Conservation (phyloP, 208 protist genomes). For the Phytomonas francai region DNA sequence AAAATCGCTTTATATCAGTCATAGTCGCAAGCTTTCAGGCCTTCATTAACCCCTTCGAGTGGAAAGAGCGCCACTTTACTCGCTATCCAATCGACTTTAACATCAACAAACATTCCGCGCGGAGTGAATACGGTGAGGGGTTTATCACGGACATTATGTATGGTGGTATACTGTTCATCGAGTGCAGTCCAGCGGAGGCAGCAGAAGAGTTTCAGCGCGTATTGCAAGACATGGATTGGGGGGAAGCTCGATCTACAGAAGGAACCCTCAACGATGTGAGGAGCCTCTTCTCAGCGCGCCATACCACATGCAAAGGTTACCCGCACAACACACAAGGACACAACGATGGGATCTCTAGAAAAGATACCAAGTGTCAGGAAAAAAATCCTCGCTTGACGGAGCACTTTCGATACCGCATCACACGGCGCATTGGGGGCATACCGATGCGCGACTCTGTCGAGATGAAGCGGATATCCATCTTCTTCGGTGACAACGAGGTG, state of each 20-base stretch:
- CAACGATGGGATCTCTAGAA: not conserved
- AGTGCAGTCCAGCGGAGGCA: constrained; percentile 36
- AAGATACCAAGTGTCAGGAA: not conserved
- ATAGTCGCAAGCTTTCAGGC: constrained; percentile 33
- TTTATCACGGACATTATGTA: constrained; percentile 86
- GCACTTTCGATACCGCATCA: constrained; percentile 31
- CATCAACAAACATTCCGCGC: constrained; percentile 17
- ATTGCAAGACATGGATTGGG: constrained; percentile 37
- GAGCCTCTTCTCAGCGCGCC: constrained; percentile 18
- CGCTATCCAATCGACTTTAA: constrained; percentile 49
- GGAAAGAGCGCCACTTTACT: constrained; percentile 38
- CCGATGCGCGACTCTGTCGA: constrained; percentile 57
- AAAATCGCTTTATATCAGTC: too few relatives aligned
- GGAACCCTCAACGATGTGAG: constrained; percentile 32
- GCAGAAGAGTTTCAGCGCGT: constrained; percentile 30
- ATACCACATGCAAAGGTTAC: constrained; percentile 1
- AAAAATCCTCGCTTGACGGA: constrained; percentile 4
- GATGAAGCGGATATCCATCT: constrained; percentile 38
- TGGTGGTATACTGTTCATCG: constrained; percentile 59
- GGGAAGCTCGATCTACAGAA: constrained; percentile 17
- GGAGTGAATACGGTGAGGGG: constrained; percentile 55
- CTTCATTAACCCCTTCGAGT: constrained; percentile 64
- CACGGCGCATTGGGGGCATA: constrained; percentile 44
- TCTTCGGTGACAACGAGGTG: constrained; percentile 21
- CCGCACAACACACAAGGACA: not conserved